phyloP scores from a whole-genome alignment of 2,329 filamentous ascomycete species.

The Aureobasidium vineae region DNA sequence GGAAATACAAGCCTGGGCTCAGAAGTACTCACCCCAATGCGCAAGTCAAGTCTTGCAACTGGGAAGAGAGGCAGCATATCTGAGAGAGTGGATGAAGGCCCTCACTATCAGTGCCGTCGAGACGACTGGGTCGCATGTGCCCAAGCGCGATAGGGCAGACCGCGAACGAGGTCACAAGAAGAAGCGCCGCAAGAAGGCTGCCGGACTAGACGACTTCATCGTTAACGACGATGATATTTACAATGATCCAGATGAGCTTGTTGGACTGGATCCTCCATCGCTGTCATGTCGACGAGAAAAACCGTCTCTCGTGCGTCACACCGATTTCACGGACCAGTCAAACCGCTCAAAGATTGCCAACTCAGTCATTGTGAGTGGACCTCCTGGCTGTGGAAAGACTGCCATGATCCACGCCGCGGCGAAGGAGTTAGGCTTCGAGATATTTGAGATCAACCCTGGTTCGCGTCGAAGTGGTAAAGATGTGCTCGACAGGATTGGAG shows the following conservation, averaged over 20 bases:
- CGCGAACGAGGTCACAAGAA: slow-evolving; percentile 49
- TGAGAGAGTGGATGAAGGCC: slow-evolving; percentile 78
- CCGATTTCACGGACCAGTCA: slow-evolving; percentile 30
- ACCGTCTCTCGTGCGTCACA: slow-evolving; percentile 31
- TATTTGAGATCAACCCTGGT: slow-evolving; percentile 91
- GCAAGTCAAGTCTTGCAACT: slow-evolving; percentile 73
- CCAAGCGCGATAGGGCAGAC: slow-evolving; percentile 23
- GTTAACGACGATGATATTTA: slow-evolving; percentile 72
- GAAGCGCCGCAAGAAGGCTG: slow-evolving; percentile 62
- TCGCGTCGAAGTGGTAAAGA: slow-evolving; percentile 84
- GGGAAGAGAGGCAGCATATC: slow-evolving; percentile 65
- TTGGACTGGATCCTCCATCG: slow-evolving; percentile 54
- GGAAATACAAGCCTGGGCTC: slow-evolving; percentile 70
- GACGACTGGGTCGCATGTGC: slow-evolving; percentile 46
- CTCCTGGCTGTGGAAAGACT: slow-evolving; percentile 88
- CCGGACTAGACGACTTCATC: slow-evolving; percentile 77
- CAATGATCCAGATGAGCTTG: slow-evolving; percentile 59
- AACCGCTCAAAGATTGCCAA: slow-evolving; percentile 58
- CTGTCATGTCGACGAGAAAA: slow-evolving; percentile 12
- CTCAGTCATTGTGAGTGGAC: slow-evolving; percentile 82
- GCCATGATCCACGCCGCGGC: slow-evolving; percentile 89
- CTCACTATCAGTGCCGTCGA: slow-evolving; percentile 76
- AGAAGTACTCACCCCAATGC: slow-evolving; percentile 76
- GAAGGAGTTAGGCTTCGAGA: slow-evolving; percentile 85
- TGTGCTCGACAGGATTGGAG: slow-evolving; percentile 84